Evolutionary conservation across 129 eudicot genomes (phyloP).

Genomic region (Flaveria bidentis): DNA sequence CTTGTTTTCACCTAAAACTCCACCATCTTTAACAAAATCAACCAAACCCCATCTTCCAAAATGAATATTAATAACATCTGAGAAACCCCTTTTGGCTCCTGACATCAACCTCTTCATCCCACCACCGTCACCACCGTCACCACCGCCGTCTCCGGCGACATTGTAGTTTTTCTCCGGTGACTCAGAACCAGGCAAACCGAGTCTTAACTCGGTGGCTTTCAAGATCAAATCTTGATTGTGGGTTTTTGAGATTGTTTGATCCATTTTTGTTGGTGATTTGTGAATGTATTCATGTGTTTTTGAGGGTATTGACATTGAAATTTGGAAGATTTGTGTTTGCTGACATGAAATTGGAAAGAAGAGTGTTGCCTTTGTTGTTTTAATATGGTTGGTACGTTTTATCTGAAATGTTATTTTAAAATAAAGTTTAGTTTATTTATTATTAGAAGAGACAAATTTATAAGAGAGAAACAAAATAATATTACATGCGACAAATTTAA

Average conservation of each 20-base stretch:
- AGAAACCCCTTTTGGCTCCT: constrained; percentile 64
- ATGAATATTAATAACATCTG: constrained; percentile 17
- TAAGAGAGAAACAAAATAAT: not conserved
- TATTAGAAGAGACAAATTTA: not conserved
- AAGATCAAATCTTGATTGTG: constrained; percentile 48
- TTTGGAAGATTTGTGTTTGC: constrained; percentile 14
- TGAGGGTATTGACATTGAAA: constrained; percentile 37
- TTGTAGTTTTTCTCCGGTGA: constrained; percentile 49
- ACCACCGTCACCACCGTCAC: not conserved
- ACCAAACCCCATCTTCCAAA: constrained; percentile 48
- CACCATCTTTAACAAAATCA: constrained; percentile 44
- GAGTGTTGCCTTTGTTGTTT: constrained; percentile 3
- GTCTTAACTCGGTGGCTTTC: constrained; percentile 79
- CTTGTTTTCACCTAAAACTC: constrained; percentile 40
- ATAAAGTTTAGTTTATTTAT: not conserved
- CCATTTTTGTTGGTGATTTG: constrained; percentile 33
- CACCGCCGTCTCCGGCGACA: not conserved
- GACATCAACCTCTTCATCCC: constrained; percentile 35
- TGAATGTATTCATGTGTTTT: not conserved
- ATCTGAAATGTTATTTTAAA: not conserved
- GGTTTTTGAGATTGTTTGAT: constrained; percentile 25
- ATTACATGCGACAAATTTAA: not conserved
- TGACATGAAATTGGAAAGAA: constrained; percentile 33
- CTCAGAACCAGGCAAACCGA: constrained; percentile 83
- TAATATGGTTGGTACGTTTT: not conserved